Conservation (phyloP, 2,329 filamentous ascomycete genomes). For the Penicillium freii region DNA sequence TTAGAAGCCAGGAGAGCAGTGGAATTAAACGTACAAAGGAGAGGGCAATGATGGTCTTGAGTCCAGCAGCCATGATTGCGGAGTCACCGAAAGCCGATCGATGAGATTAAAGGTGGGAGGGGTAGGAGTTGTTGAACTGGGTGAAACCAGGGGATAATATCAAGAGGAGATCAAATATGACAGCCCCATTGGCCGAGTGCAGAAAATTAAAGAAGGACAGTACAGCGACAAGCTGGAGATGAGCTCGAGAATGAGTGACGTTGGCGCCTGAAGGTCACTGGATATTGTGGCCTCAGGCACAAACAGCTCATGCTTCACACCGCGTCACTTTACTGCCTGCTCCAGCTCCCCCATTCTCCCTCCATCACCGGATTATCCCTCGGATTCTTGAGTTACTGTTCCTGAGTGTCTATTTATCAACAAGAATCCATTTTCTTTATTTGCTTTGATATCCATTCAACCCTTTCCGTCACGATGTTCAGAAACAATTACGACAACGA, state of each 20-base stretch:
- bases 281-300: conserved; percentile 26
- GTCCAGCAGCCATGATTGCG: conserved; percentile 68
- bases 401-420: conserved; percentile 12
- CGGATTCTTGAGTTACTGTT: conserved; percentile 15
- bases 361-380: conserved; percentile 18
- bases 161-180: conserved; percentile 5
- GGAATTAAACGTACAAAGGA: conserved; percentile 71
- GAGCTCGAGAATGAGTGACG: conserved; percentile 29
- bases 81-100: conserved; percentile 23
- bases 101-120: conserved; percentile 2
- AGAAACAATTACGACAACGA: conserved; percentile 99
- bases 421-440: conserved; percentile 4
- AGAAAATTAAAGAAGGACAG: conserved; percentile 3
- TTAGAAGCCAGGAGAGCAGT: background rate
- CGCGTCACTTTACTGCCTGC: conserved; percentile 39
- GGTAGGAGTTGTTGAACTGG: conserved; percentile 5
- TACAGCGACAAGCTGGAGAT: conserved; percentile 10
- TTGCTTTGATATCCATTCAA: conserved; percentile 9
- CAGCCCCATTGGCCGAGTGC: conserved; percentile 21
- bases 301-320: conserved; percentile 31
- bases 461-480: conserved; percentile 69
- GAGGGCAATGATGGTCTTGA: conserved; percentile 98
- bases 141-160: conserved; percentile 2
- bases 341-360: conserved; percentile 24
- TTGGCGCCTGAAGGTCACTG: conserved; percentile 32